phyloP scores from a whole-genome alignment of 306 rosid genomes.

The Glycine tomentella region DNA sequence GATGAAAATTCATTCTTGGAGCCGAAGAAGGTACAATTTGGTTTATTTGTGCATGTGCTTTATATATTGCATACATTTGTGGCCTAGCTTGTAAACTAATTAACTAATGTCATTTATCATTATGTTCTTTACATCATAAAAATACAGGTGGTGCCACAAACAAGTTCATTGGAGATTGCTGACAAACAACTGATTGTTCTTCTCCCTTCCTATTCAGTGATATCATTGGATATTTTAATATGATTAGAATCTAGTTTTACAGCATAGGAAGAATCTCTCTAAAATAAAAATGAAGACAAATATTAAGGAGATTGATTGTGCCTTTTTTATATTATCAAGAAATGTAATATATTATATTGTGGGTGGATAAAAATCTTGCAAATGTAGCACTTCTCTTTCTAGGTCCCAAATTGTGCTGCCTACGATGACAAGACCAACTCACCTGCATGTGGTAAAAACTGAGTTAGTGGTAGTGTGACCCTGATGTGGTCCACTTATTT shows the following conservation, averaged over 20 bases:
- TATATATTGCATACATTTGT: neutral
- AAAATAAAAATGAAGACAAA: neutral
- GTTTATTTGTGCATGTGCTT: neutral
- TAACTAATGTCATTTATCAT: neutral
- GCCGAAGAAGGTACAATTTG: constrained; percentile 64
- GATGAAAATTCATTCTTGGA: constrained; percentile 74
- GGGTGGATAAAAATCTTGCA: neutral
- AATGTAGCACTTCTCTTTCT: neutral
- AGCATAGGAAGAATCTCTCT: neutral
- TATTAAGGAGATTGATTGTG: neutral
- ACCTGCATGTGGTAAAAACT: no score
- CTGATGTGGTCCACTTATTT: no score
- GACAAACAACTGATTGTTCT: constrained; percentile 46
- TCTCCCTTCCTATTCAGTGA: constrained; percentile 61
- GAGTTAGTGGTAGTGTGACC: no score
- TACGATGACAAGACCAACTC: neutral
- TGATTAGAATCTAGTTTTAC: neutral
- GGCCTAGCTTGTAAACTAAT: neutral
- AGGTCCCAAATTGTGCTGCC: neutral
- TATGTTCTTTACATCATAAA: neutral
- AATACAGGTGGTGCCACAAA: constrained; percentile 58
- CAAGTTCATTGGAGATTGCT: constrained; percentile 45
- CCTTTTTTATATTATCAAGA: neutral
- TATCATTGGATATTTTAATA: constrained; percentile 56
- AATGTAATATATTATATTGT: neutral